Conservation (phyloP, 75 land plant genomes). For the Cryptomeria japonica region DNA sequence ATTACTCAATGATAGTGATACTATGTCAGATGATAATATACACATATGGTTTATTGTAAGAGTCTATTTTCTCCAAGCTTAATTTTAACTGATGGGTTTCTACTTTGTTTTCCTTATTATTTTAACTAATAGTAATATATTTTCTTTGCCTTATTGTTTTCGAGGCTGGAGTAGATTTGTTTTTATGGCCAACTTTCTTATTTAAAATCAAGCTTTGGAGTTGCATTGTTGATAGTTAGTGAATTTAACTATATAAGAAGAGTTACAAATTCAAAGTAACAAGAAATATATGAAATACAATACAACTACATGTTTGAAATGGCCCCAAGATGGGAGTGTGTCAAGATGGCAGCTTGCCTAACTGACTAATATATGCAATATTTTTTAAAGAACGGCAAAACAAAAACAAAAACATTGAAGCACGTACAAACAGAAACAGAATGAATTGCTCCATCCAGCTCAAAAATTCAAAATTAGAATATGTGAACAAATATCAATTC, state of each 20-base stretch:
- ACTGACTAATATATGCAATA: neutral
- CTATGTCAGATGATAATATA: neutral
- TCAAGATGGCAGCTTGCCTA: neutral
- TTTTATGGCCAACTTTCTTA: neutral
- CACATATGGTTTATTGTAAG: neutral
- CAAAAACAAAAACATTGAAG: neutral
- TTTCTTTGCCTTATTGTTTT: neutral
- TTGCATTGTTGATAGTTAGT: neutral
- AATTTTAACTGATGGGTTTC: neutral
- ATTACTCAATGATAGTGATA: neutral
- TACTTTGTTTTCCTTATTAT: neutral
- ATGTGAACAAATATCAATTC: neutral
- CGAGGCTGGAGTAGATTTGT: neutral
- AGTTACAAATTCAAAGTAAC: neutral
- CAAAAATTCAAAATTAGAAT: neutral
- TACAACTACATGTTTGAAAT: neutral
- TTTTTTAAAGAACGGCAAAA: neutral
- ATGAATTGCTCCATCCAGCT: neutral
- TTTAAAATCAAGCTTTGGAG: neutral
- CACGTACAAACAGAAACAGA: neutral
- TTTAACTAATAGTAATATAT: neutral
- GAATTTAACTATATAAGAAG: neutral
- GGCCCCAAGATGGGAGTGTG: neutral
- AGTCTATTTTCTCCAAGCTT: neutral
- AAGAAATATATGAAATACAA: neutral